Conservation (phyloP, 495 filamentous ascomycete species). For the Hypoxylon subgilvum region DNA sequence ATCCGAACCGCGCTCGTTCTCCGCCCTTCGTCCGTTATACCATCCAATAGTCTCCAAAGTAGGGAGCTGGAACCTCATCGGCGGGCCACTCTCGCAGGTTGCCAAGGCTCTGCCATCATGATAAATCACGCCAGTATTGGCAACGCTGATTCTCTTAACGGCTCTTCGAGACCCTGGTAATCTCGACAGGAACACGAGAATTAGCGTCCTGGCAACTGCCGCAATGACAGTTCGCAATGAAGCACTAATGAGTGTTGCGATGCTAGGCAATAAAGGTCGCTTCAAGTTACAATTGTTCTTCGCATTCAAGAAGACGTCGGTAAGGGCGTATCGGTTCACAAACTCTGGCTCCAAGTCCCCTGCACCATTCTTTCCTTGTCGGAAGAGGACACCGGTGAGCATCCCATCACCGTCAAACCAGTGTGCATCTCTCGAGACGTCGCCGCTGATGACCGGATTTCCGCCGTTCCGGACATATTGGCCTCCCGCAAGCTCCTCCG, state of each 20-base stretch:
- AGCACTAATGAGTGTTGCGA: slow-evolving; percentile 64
- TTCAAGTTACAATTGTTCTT: slow-evolving; percentile 48
- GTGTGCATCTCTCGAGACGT: slow-evolving; percentile 61
- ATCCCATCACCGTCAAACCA: slow-evolving; percentile 79
- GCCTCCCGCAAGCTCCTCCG: slow-evolving; percentile 64
- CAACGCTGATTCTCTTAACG: slow-evolving; percentile 68
- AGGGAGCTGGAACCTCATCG: slow-evolving; percentile 66
- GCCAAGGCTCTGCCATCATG: slow-evolving; percentile 70
- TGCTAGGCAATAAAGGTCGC: slow-evolving; percentile 64
- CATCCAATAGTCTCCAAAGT: slow-evolving; percentile 68
- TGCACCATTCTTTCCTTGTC: slow-evolving; percentile 35
- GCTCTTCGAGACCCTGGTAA: slow-evolving; percentile 57
- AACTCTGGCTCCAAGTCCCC: slow-evolving; percentile 60
- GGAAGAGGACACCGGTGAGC: slow-evolving; percentile 68
- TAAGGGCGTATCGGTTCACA: slow-evolving; percentile 68
- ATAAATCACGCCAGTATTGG: slow-evolving; percentile 66
- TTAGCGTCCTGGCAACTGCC: slow-evolving; percentile 56
- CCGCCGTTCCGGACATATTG: slow-evolving; percentile 74
- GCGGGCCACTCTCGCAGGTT: slow-evolving; percentile 70
- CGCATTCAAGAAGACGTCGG: slow-evolving; percentile 63
- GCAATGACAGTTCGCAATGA: slow-evolving; percentile 51
- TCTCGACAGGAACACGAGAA: slow-evolving; percentile 60
- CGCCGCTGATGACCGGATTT: slow-evolving; percentile 68
- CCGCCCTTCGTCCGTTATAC: slow-evolving; percentile 62
- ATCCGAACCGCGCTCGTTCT: slow-evolving; percentile 49